Percentiles rank a stretch among this genome's conserved stretches.
These are phyloP conservation scores for Dactylonectria estremocensis DNA, from an alignment of 2,329 filamentous ascomycete species.

Conservation along the genomic window DNA sequence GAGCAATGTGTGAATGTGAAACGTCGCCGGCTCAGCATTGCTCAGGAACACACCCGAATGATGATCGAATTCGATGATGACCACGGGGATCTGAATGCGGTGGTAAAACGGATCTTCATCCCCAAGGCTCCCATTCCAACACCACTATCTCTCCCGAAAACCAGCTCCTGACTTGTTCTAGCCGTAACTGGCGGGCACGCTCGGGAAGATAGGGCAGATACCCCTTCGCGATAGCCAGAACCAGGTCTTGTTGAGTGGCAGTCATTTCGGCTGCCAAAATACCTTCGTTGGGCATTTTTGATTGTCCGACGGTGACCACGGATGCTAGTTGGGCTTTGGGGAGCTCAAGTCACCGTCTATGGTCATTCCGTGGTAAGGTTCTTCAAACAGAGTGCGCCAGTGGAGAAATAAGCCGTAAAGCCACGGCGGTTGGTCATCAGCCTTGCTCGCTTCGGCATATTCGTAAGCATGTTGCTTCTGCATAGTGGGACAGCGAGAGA, in stretches of 20 bases:
- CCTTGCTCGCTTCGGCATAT: conserved; percentile 74
- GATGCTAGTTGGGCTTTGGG: no score
- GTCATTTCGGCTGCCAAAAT: conserved; percentile 67
- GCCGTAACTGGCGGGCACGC: conserved; percentile 66
- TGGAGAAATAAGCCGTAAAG: conserved; percentile 73
- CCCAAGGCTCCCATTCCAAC: conserved; percentile 81
- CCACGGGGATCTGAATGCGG: conserved; percentile 81
- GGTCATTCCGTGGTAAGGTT: conserved; percentile 81
- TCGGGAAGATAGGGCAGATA: conserved; percentile 79
- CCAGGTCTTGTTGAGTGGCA: conserved; percentile 63
- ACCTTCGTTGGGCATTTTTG: conserved; percentile 80
- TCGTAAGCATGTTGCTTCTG: conserved; percentile 73
- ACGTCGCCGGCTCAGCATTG: conserved; percentile 81
- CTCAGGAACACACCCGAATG: conserved; percentile 84
- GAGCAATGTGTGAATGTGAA: conserved; percentile 83
- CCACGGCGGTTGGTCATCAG: conserved; percentile 75
- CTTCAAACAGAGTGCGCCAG: conserved; percentile 71
- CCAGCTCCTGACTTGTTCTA: conserved; percentile 68
- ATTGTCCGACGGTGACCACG: no score
- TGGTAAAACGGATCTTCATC: conserved; percentile 83
- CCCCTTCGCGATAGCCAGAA: conserved; percentile 73
- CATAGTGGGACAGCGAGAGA: conserved; percentile 74
- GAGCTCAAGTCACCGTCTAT: no score
- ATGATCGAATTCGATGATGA: conserved; percentile 84
- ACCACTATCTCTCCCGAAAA: conserved; percentile 83